phyloP scores from a whole-genome alignment of 176 grass and related monocot genomes.

The Coix lacrymajobi region DNA sequence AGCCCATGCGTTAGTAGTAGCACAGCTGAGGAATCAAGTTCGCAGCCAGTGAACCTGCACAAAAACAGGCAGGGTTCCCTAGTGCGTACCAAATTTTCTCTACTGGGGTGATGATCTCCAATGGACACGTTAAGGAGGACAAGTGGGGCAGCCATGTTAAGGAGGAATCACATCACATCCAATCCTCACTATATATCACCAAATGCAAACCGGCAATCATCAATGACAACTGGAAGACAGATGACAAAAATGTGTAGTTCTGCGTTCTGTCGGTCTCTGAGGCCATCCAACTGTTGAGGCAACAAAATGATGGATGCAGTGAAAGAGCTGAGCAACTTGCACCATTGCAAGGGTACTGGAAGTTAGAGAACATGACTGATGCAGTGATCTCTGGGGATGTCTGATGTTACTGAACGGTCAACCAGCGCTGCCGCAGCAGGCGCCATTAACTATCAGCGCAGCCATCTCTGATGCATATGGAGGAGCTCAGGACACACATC shows the following conservation, averaged over 20 bases:
- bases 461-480: constrained; percentile 19
- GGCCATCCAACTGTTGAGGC: constrained; percentile 24
- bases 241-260: not conserved
- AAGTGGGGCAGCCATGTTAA: not conserved
- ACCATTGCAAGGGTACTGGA: constrained; percentile 18
- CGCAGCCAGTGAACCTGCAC: not conserved
- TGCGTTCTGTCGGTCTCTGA: not conserved
- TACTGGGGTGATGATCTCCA: not conserved
- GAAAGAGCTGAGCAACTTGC: constrained; percentile 20
- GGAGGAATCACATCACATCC: not conserved
- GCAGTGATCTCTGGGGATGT: constrained; percentile 47
- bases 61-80: not conserved
- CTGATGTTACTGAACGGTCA: constrained; percentile 38
- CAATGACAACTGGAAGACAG: not conserved
- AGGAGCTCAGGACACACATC: constrained; percentile 12
- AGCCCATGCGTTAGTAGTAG: not conserved
- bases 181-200: not conserved
- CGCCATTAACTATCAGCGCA: constrained; percentile 24
- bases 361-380: constrained; percentile 19
- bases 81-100: not conserved
- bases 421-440: constrained; percentile 33
- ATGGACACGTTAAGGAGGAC: not conserved
- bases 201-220: not conserved
- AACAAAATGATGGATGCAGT: constrained; percentile 33
- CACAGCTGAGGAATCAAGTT: not conserved